Percentiles rank a stretch among this genome's conserved stretches.
Evolutionary conservation across 2,329 filamentous ascomycete species (phyloP).

Genomic region (Nemania sp.): DNA sequence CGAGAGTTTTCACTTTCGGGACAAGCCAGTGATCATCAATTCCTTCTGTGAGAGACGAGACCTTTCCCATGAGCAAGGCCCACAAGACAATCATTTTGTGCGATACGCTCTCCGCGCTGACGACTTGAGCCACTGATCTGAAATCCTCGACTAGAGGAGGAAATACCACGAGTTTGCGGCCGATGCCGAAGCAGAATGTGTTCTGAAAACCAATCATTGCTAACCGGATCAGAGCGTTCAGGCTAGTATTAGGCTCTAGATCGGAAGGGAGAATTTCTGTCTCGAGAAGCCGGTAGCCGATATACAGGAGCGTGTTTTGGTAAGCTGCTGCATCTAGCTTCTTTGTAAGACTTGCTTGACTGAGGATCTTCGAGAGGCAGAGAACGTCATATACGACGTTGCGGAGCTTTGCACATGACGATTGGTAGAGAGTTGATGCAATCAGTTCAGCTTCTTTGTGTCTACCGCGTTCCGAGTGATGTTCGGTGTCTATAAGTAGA

Average conservation of each 20-base stretch:
- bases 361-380: conserved; percentile 6
- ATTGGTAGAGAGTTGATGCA: conserved; percentile 8
- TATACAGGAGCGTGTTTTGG: conserved; percentile 13
- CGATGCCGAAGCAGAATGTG: conserved; percentile 19
- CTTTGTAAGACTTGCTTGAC: conserved; percentile 1
- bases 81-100: conserved; percentile 17
- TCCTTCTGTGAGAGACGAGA: conserved; percentile 6
- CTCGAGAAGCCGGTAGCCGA: conserved; percentile 18
- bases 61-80: conserved; percentile 16
- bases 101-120: neutral
- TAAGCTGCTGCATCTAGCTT: conserved; percentile 16
- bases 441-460: neutral
- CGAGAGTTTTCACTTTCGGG: conserved; percentile 8
- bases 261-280: neutral
- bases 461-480: neutral
- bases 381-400: conserved; percentile 13
- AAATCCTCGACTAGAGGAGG: conserved; percentile 5
- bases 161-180: conserved; percentile 11
- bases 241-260: neutral
- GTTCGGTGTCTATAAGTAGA: neutral
- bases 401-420: conserved; percentile 12
- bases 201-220: conserved; percentile 15
- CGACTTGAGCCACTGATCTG: neutral
- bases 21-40: conserved; percentile 20
- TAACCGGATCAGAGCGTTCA: conserved; percentile 9